Base-by-base conservation (phyloP, 2,329 filamentous ascomycete genomes). In the Lachnellula suecica region DNA sequence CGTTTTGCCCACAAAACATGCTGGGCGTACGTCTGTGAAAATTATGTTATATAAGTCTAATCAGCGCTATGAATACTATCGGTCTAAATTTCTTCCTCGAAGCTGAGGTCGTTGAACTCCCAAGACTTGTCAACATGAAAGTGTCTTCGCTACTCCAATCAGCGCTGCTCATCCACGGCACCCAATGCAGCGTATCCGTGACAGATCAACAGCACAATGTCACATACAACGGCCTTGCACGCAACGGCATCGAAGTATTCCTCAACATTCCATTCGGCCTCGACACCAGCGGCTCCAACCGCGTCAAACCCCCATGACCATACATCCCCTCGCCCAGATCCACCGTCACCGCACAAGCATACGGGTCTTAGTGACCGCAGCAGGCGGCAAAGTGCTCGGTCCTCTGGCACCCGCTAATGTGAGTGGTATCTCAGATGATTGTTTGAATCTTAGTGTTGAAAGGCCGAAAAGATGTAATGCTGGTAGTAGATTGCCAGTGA, bases 401-500 rank as follows among this genome's bases (percentile, higher is more conserved):
- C 27, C 27, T 31, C 27, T 31, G 27, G 27, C 27, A 13, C 27
- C 13, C 27, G 27, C 27, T 7, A 37, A 37, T 37, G 34, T 37
- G 5, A 37, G 10, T 5, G 8, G 5, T 37, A 37, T 37, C 8
- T 37, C 34, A 2, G 84, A 88, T 63, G 83, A 87, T 65, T 88
- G 84, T 59, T 68, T 87, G 43, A 82, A 75, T 2, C 67, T 87
- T 51, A 77, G 75, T 47, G 75, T 37, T 9, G 34, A 5, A 8
- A 8, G 34, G 15, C 34, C 34, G n/a, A 17, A 5, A 37, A n/a
- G n/a, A 9, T 10, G 8, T n/a, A 37, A 5, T n/a, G 5, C 8
- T n/a, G 34, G 17, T 8, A 37, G 8, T 23, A 83, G 83, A 46
- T 70, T 88, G 2, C 84, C 85, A 0, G 84, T 88, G 1, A 66